Percentiles rank a stretch among this genome's conserved stretches.
Conservation (phyloP, 257 asterid genomes). For the Cordia subcordata region DNA sequence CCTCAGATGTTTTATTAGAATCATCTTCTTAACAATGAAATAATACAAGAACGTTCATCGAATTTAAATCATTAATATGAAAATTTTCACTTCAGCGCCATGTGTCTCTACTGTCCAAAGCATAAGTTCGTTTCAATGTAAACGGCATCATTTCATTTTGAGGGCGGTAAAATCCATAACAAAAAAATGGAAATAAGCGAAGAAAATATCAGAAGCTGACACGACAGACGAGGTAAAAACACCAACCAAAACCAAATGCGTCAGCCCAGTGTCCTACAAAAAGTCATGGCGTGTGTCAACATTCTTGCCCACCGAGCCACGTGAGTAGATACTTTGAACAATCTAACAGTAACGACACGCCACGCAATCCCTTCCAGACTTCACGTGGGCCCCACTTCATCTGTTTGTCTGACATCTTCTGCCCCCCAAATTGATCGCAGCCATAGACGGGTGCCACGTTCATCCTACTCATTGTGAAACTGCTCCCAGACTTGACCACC, state of each 20-base stretch:
- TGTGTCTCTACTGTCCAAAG: too few species aligned
- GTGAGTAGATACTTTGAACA: conserved; percentile 12
- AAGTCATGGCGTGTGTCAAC: conserved; percentile 22
- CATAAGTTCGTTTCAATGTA: too few species aligned
- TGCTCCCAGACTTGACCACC: conserved; percentile 27
- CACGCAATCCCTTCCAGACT: conserved; percentile 26
- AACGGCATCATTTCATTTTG: too few species aligned
- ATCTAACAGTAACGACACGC: conserved; percentile 11
- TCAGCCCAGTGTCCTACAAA: conserved; percentile 25
- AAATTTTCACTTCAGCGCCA: too few species aligned
- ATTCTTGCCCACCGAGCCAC: conserved; percentile 20
- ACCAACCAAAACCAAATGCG: conserved; percentile 1
- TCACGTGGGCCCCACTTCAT: conserved; percentile 8
- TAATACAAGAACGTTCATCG: too few species aligned
- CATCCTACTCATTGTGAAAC: conserved; percentile 13
- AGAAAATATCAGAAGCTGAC: conserved; percentile 7
- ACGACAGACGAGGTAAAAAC: conserved; percentile 21
- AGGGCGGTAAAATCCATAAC: too few species aligned
- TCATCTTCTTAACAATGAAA: too few species aligned
- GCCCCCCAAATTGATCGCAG: conserved; percentile 16
- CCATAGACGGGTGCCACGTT: conserved; percentile 26
- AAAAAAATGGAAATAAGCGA: too few species aligned
- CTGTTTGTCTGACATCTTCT: background rate
- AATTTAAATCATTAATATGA: too few species aligned
- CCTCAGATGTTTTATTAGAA: too few species aligned